Base-by-base conservation (phyloP, 805 yeast species). In the Yamadazyma kitorensis region DNA sequence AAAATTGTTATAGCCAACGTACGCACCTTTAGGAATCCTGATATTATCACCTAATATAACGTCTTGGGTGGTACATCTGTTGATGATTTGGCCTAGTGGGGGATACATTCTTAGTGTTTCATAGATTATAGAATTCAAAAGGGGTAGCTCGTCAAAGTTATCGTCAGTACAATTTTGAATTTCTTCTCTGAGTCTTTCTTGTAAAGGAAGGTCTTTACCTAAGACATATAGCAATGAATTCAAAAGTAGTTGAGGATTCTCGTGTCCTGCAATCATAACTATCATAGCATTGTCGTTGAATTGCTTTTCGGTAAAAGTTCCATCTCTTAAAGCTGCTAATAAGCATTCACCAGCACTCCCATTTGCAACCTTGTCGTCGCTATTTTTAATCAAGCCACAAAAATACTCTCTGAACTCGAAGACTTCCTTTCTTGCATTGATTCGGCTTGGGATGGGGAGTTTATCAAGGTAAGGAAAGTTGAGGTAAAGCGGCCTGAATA, bases 261-360 rank as follows among this genome's bases (percentile, higher is more conserved):
- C 83, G 50, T 78, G 83, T 0, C 82, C 83, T 0, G 83, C 83
- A 28, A 78, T 72, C 46, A 77, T 51, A 3, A 75, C 57, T 12
- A 78, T 76, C 6, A 75, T 69, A 12, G 74, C 60, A 49, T 78
- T 78, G 46, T 78, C 82, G 2, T 61, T 52, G 34, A 75, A 62
- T 43, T 77, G 81, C 31, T 66, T 61, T 33, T 64, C 54, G 2
- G 71, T 58, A 2, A 78, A 57, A 3, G 41, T 33, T 0, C 64
- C 70, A 6, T 41, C 40, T 5, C 63, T 51, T 26, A 59, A 52
- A 1, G 76, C 74, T 5, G 57, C 51, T 7, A 66, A 59, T 8
- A 76, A 49, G 27, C 59, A 59, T 33, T 63, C 64, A 2, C 72
- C 70, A 0, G 70, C 73, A 38, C 60, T 59, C 1, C 57, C 59